phyloP scores from a whole-genome alignment of 345 rosid genomes.

The Crucihimalaya himalaica region DNA sequence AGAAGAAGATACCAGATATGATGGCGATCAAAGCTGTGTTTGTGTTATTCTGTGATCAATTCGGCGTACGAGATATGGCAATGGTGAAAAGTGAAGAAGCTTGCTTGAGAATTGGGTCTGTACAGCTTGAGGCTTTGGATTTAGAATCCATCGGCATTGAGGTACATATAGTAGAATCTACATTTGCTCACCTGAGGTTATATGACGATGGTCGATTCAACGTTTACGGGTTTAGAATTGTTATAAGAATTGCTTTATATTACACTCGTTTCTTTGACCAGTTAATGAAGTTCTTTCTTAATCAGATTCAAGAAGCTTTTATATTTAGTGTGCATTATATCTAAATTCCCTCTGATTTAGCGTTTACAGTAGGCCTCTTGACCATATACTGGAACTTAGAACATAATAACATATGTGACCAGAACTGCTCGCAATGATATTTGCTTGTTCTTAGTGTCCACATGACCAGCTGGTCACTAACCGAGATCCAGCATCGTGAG shows the following conservation, averaged over 20 bases:
- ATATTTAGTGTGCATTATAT: background rate
- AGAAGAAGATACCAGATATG: slow-evolving; percentile 47
- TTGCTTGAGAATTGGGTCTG: slow-evolving; percentile 14
- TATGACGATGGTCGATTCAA: slow-evolving; percentile 12
- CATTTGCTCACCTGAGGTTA: slow-evolving; percentile 20
- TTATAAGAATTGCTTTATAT: slow-evolving; percentile 12
- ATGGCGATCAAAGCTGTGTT: slow-evolving; percentile 48
- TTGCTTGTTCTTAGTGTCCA: background rate
- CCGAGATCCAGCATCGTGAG: background rate
- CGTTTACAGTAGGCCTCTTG: background rate
- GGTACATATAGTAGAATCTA: slow-evolving; percentile 37
- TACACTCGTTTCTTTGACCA: slow-evolving; percentile 25
- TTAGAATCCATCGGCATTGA: slow-evolving; percentile 31
- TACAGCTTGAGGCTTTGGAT: slow-evolving; percentile 17
- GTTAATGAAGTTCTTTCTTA: slow-evolving; percentile 24
- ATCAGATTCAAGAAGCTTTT: slow-evolving; percentile 19
- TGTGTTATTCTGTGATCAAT: slow-evolving; percentile 57
- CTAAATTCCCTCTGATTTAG: background rate
- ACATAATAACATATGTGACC: background rate
- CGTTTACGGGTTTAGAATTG: slow-evolving; percentile 20
- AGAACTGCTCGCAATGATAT: background rate
- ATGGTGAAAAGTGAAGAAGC: slow-evolving; percentile 23
- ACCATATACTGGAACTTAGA: background rate
- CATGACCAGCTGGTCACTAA: background rate
- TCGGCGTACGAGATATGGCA: background rate